Base-by-base conservation (phyloP, 108 stramenopile genomes). In the Fragilaria radians region DNA sequence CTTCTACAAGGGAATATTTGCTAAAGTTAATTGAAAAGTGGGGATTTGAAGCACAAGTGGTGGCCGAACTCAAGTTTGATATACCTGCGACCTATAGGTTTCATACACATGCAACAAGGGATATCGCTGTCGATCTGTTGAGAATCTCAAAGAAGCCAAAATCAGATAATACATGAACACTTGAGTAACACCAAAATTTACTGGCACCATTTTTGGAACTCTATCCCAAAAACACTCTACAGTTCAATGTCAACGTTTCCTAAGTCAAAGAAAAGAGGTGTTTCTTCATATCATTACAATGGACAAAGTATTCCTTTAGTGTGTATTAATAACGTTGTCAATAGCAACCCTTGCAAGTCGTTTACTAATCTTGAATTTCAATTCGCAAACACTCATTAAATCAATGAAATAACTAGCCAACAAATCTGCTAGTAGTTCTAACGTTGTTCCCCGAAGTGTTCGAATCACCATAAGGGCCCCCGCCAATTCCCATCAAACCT, bases 31-130 rank as follows among this genome's bases (percentile, higher is more conserved):
- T 52, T 57, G 62, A 67, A n/a, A 68, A 85, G 57, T 94, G 89
- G 93, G 80, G 80, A 4, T 71, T 78, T 3, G 33, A 73, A 46
- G 84, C 66, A 2, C 73, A 82, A 29, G 95, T 96, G 31, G 88
- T 91, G 17, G 97, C 97, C 14, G 77, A 94, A 68, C 91, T 98
- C 79, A 76, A 82, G 32, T 98, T 95, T 63, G 95, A 96, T 53
- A 91, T 98, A 48, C 91, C 91, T 18, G 83, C 87, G 7, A 92
- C 82, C 57, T 97, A 96, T 61, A 85, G 80, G 62, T 95, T 96
- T 57, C 97, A 98, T 57, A 91, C 70, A 57, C 73, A 91, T 49
- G 74, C 94, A 47, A 68, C 61, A 34, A 80, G 81, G n/a, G 94
- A 98, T 63, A 73, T 98, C 1, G 86, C 93, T 31, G 97, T 98